phyloP scores from a whole-genome alignment of 2,329 filamentous ascomycete species.

The Claviceps arundinis region DNA sequence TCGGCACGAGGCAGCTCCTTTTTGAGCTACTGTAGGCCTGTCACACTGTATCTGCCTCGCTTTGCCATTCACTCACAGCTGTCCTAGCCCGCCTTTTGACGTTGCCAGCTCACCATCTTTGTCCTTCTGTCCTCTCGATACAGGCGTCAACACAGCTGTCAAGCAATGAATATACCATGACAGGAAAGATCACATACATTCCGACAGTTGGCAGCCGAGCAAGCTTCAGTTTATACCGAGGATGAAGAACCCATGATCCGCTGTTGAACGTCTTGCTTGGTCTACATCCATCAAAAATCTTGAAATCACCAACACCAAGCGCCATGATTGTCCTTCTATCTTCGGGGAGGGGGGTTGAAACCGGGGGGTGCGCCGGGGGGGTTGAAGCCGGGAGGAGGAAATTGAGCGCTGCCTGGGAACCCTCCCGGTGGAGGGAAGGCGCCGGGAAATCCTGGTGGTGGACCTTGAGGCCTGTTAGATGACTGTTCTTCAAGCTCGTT shows the following conservation, averaged over 20 bases:
- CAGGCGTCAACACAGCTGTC: conserved; percentile 6
- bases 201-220: neutral
- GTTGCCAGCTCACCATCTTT: neutral
- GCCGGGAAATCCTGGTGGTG: conserved; percentile 38
- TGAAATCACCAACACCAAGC: conserved; percentile 10
- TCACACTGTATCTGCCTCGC: neutral
- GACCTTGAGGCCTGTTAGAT: conserved; percentile 24
- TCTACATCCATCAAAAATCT: conserved; percentile 8
- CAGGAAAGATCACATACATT: conserved; percentile 6
- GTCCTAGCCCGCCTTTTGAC: neutral
- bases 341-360: conserved; percentile 60
- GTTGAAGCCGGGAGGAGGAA: conserved; percentile 10
- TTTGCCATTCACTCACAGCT: neutral
- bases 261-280: neutral
- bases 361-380: conserved; percentile 37
- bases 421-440: conserved; percentile 33
- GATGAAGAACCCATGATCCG: neutral
- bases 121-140: neutral
- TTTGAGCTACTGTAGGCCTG: neutral
- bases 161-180: conserved; percentile 2
- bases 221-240: neutral
- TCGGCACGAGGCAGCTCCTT: neutral
- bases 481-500: conserved; percentile 7
- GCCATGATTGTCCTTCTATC: conserved; percentile 26
- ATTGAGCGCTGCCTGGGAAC: conserved; percentile 20